Percentiles rank a stretch among this genome's conserved stretches.
These are phyloP conservation scores for Brassica balearica DNA, from an alignment of 441 rosid species.

Conservation along the genomic window DNA sequence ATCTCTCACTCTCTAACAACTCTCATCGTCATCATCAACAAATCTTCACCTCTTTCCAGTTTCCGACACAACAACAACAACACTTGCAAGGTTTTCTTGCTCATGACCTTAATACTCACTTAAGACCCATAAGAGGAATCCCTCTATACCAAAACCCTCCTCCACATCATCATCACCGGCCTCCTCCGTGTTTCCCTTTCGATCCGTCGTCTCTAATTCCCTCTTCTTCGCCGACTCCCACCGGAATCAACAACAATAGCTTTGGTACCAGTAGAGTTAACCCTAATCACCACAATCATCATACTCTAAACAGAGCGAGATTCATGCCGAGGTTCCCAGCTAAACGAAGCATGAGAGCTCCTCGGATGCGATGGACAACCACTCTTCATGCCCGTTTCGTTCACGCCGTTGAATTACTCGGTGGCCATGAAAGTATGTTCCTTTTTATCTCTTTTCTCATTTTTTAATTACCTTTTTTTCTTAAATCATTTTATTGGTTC, in stretches of 20 bases:
- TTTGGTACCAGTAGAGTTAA: constrained; percentile 26
- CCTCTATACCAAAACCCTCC: constrained; percentile 85
- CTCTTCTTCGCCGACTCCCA: constrained; percentile 49
- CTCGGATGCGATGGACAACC: constrained; percentile 98
- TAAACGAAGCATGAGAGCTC: constrained; percentile 93
- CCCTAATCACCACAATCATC: constrained; percentile 49
- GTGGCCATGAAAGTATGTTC: constrained; percentile 96
- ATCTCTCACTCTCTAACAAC: constrained; percentile 48
- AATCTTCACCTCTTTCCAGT: constrained; percentile 49
- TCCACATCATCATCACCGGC: constrained; percentile 44
- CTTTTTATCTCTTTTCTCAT: constrained; percentile 25
- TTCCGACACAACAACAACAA: constrained; percentile 45
- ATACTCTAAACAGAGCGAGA: constrained; percentile 72
- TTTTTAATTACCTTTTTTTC: constrained; percentile 13
- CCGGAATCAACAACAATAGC: constrained; percentile 37
- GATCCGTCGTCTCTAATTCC: constrained; percentile 59
- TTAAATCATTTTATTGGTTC: constrained; percentile 14
- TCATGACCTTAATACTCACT: constrained; percentile 66
- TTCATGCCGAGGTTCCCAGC: constrained; percentile 78
- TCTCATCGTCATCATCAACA: constrained; percentile 34
- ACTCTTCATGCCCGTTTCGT: constrained; percentile 96
- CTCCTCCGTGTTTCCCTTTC: constrained; percentile 56
- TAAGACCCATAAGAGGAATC: constrained; percentile 93
- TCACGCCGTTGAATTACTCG: constrained; percentile 95
- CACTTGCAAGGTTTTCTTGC: constrained; percentile 47